phyloP scores from a whole-genome alignment of 345 rosid genomes.

The Pugionium cornutum region DNA sequence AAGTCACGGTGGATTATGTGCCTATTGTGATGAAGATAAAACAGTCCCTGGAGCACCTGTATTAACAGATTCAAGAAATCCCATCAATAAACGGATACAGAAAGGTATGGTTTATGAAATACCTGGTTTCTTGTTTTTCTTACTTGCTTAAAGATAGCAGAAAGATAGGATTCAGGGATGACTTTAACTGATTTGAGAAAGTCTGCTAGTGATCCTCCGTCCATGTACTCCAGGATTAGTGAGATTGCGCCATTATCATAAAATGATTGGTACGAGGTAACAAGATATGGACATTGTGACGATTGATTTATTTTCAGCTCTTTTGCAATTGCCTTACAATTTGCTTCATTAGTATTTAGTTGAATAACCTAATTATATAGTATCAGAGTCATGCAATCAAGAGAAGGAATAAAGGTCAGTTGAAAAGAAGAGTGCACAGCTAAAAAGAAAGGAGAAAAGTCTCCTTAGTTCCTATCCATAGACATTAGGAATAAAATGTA shows the following conservation, averaged over 20 bases:
- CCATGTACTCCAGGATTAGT: conserved; percentile 88
- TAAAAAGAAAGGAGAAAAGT: conserved; percentile 1
- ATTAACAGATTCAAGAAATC: conserved; percentile 2
- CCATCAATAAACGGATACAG: neutral
- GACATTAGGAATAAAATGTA: neutral
- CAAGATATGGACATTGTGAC: conserved; percentile 73
- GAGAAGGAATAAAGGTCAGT: conserved; percentile 11
- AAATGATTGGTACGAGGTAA: conserved; percentile 79
- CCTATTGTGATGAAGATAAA: conserved; percentile 78
- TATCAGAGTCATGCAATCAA: conserved; percentile 16
- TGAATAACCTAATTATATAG: conserved; percentile 58
- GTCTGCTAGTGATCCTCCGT: conserved; percentile 87
- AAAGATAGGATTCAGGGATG: conserved; percentile 73
- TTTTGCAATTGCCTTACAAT: conserved; percentile 66
- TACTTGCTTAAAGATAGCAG: conserved; percentile 84
- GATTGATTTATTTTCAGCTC: conserved; percentile 85
- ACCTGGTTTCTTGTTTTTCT: conserved; percentile 13
- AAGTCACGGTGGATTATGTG: conserved; percentile 88
- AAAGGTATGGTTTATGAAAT: neutral
- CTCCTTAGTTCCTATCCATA: neutral
- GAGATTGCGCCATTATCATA: conserved; percentile 81
- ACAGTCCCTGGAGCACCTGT: conserved; percentile 77
- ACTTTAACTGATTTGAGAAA: conserved; percentile 65
- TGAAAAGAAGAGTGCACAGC: neutral
- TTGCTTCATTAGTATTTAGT: conserved; percentile 70